These are phyloP conservation scores for Lumnitzera littorea DNA, from an alignment of 345 rosid genomes.

Conservation along the genomic window DNA sequence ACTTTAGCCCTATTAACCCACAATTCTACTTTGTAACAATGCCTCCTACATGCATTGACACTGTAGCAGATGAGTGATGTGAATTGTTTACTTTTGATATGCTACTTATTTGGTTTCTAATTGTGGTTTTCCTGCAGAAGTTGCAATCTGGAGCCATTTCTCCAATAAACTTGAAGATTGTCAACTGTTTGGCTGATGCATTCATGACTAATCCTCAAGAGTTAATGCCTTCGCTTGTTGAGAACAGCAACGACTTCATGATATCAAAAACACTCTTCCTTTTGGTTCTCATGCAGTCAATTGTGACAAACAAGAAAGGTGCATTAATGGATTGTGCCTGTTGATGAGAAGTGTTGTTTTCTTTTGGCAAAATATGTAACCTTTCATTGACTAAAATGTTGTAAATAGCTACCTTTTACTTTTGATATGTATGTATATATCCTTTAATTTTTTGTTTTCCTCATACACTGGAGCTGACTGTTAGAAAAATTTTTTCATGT, in stretches of 20 bases:
- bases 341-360: background rate
- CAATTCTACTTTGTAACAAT: too few relatives aligned
- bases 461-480: conserved; percentile 8
- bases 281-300: conserved; percentile 65
- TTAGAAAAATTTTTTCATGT: conserved; percentile 20
- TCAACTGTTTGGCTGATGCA: conserved; percentile 49
- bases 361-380: background rate
- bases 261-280: conserved; percentile 60
- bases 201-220: conserved; percentile 42
- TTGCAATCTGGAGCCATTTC: conserved; percentile 33
- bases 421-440: background rate
- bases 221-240: conserved; percentile 43
- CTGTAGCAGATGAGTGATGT: too few relatives aligned
- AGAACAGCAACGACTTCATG: conserved; percentile 35
- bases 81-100: background rate
- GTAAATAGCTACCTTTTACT: too few relatives aligned
- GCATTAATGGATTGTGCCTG: conserved; percentile 11
- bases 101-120: background rate
- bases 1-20: too few relatives aligned
- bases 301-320: conserved; percentile 28
- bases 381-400: too few relatives aligned
- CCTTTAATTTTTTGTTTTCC: conserved; percentile 6
- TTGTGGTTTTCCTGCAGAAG: conserved; percentile 31
- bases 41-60: too few relatives aligned
- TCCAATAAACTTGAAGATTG: conserved; percentile 47